phyloP scores from a whole-genome alignment of 1,284 basidiomycete species.

The Trichosporon sp. region DNA sequence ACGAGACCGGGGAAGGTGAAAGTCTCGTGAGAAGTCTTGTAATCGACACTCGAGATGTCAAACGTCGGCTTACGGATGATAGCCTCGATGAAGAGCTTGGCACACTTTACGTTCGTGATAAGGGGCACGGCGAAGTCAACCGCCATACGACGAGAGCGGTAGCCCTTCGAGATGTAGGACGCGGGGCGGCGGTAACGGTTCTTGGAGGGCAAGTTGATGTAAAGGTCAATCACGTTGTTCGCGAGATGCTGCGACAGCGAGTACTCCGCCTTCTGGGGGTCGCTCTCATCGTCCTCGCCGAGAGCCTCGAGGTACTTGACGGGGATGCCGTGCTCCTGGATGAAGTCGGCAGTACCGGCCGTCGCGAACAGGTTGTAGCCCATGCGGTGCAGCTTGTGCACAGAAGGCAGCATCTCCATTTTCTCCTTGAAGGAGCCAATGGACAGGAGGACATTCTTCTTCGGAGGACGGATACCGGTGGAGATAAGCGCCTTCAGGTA shows the following conservation, averaged over 20 bases:
- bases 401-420: slow-evolving; percentile 87
- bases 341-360: slow-evolving; percentile 91
- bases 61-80: slow-evolving; percentile 79
- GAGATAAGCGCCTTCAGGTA: slow-evolving; percentile 96
- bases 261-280: slow-evolving; percentile 88
- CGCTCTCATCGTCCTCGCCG: slow-evolving; percentile 60
- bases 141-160: slow-evolving; percentile 96
- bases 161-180: slow-evolving; percentile 94
- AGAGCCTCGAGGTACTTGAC: slow-evolving; percentile 83
- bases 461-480: slow-evolving; percentile 86
- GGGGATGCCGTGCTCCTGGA: slow-evolving; percentile 60
- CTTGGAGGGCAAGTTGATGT: slow-evolving; percentile 98
- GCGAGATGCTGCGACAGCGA: slow-evolving; percentile 90
- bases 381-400: slow-evolving; percentile 90
- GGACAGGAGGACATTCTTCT: slow-evolving; percentile 51
- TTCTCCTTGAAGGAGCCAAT: slow-evolving; percentile 94
- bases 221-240: slow-evolving; percentile 96
- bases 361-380: slow-evolving; percentile 98
- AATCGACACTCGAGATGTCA: slow-evolving; percentile 85
- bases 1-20: slow-evolving; percentile 89
- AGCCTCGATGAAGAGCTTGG: slow-evolving; percentile 93
- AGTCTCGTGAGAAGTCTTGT: slow-evolving; percentile 88
- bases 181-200: slow-evolving; percentile 96
- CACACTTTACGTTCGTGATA: slow-evolving; percentile 98
- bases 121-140: slow-evolving; percentile 97